Evolutionary conservation across 495 filamentous ascomycete genomes (phyloP), one percentile per base, ranked within the genome.

Genomic region (Lophium mytilinum): DNA sequence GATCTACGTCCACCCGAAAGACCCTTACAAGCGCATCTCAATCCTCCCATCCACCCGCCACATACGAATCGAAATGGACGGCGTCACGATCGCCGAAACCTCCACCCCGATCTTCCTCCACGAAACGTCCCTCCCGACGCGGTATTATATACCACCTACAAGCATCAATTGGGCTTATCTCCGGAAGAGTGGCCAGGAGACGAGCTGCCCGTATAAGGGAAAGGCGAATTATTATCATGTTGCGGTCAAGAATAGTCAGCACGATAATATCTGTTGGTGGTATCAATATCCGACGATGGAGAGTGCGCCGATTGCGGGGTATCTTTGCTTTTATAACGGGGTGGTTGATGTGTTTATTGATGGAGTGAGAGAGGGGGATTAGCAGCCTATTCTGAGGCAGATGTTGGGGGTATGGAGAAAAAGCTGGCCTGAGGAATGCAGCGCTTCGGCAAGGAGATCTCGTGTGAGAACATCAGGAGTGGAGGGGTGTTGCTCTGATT

Each of bases 1-100:
- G 5, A 77, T 85, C 46, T 74, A 74, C 54, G 70, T 73, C 5
- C 83, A 85, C 59, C 78, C 83, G 7, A 83, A 82, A 56, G 80
- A 83, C 61, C 82, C 81, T 0, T 72, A 62, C 65, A 81, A 80
- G 53, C 75, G 82, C n/a, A 72, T 85, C 55, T 80, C 83, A 42
- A 74, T 76, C 56, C 58, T 83, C 11, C 65, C 69, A 10, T 81
- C 79, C 0, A 66, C 66, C 0, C 73, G 82, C 1, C 65, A 67
- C 34, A 69, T 85, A 52, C 69, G 69, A 11, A 67, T 83, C 56
- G 69, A 70, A 30, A 53, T 83, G 7, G 72, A 73, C 42, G 79
- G 76, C 10, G 61, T 68, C 8, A 62, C 69, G 0, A 59, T 82
- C 9, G 81, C 82, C 1, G 58, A 72, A 41, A 71, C 71, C 8